A percentile compares a stretch with the other conserved stretches of the same genome.
These are phyloP conservation scores for Catharanthus roseus DNA, from an alignment of 257 asterid genomes.

Conservation along the genomic window DNA sequence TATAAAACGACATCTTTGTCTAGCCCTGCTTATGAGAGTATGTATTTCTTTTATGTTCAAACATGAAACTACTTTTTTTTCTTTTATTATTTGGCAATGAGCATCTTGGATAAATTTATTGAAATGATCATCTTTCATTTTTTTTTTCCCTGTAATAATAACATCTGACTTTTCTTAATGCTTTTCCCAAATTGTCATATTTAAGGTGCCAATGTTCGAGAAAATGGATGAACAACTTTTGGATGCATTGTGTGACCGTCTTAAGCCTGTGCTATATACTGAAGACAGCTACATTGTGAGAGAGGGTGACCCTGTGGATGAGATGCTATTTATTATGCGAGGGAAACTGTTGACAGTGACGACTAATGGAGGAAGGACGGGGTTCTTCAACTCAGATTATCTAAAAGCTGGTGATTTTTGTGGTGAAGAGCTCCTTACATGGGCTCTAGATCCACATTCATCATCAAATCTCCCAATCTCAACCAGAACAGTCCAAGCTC, in stretches of 20 bases:
- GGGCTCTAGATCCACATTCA: constrained; percentile 91
- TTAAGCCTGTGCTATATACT: constrained; percentile 79
- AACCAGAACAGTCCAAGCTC: constrained; percentile 85
- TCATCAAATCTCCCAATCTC: constrained; percentile 89
- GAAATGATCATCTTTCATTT: background rate
- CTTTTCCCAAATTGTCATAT: background rate
- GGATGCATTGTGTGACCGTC: constrained; percentile 86
- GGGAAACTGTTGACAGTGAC: constrained; percentile 74
- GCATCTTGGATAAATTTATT: constrained; percentile 1
- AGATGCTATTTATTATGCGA: constrained; percentile 87
- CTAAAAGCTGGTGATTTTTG: constrained; percentile 92
- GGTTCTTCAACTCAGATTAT: constrained; percentile 72
- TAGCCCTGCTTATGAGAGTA: constrained; percentile 81
- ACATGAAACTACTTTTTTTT: too few relatives aligned
- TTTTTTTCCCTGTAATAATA: background rate
- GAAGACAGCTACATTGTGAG: constrained; percentile 85
- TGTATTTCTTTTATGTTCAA: constrained; percentile 16
- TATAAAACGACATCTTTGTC: constrained; percentile 90
- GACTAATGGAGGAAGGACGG: constrained; percentile 92
- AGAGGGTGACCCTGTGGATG: constrained; percentile 98
- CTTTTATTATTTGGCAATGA: background rate
- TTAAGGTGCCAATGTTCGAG: constrained; percentile 92
- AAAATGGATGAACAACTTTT: constrained; percentile 92
- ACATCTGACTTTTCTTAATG: background rate
- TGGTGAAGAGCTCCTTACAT: constrained; percentile 96